Evolutionary conservation across 1,284 basidiomycete genomes (phyloP).

Genomic region (Pholiota adiposa): DNA sequence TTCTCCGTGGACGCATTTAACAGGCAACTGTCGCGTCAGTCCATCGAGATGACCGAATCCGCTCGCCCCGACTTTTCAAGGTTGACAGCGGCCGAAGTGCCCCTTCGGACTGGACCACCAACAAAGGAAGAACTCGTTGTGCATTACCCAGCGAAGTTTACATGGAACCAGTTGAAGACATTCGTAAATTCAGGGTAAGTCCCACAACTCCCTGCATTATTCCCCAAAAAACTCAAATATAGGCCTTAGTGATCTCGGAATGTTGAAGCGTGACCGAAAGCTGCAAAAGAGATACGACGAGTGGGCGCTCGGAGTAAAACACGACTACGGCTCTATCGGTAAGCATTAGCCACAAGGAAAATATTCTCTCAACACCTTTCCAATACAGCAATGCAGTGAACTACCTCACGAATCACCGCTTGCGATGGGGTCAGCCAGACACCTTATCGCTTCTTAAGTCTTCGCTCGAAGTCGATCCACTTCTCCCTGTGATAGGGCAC

Average conservation of each 20-base stretch:
- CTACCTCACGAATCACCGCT: constrained; percentile 65
- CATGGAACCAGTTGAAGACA: constrained; percentile 73
- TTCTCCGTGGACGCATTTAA: neutral
- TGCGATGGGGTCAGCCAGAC: constrained; percentile 77
- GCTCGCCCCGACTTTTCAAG: neutral
- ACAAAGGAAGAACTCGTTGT: constrained; percentile 66
- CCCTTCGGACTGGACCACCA: constrained; percentile 61
- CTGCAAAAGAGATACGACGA: constrained; percentile 67
- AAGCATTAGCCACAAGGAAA: constrained; percentile 23
- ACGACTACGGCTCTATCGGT: constrained; percentile 71
- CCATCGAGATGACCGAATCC: neutral
- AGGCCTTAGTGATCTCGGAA: constrained; percentile 73
- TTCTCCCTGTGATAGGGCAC: neutral
- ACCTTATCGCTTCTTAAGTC: constrained; percentile 58
- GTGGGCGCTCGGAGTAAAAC: constrained; percentile 61
- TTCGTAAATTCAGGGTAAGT: constrained; percentile 77
- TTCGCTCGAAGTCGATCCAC: constrained; percentile 34
- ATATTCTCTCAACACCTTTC: constrained; percentile 1
- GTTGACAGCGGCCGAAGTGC: constrained; percentile 33
- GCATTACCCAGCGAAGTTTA: constrained; percentile 75
- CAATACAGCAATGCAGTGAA: constrained; percentile 48
- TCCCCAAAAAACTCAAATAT: neutral
- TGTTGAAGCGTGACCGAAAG: constrained; percentile 72
- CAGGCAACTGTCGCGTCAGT: neutral
- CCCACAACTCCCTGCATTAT: constrained; percentile 2